Evolutionary conservation across 2,329 filamentous ascomycete genomes (phyloP).

Genomic region (Cytospora paraplurivora): DNA sequence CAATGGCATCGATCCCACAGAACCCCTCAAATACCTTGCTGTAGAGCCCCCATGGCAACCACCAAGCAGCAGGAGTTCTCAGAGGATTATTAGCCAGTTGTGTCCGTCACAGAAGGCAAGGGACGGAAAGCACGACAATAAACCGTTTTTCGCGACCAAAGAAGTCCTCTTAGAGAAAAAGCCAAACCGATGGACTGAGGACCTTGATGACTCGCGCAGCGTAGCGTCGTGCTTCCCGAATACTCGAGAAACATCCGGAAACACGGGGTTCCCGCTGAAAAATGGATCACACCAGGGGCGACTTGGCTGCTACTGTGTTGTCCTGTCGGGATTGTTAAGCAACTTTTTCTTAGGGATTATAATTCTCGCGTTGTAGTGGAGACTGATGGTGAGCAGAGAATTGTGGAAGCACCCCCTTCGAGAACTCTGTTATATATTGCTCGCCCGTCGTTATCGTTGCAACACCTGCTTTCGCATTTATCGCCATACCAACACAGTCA

Average conservation of each 20-base stretch:
- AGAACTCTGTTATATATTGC: slow-evolving; percentile 9
- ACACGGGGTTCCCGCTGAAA: not conserved
- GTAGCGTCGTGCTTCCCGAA: not conserved
- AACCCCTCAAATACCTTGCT: no score
- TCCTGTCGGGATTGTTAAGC: not conserved
- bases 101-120: no score
- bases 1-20: no score
- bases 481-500: not conserved
- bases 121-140: no score
- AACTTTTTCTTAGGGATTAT: not conserved
- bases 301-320: not conserved
- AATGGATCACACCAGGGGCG: not conserved
- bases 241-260: not conserved
- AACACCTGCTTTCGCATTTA: not conserved
- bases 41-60: no score
- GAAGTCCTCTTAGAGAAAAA: no score
- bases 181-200: no score
- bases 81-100: no score
- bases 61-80: no score
- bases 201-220: not conserved
- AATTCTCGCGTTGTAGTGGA: slow-evolving; percentile 2
- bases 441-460: not conserved
- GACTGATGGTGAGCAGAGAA: not conserved
- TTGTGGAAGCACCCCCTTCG: not conserved
- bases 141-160: no score